phyloP scores from a whole-genome alignment of 2,329 filamentous ascomycete species.

The Aspergillus fijiensis region DNA sequence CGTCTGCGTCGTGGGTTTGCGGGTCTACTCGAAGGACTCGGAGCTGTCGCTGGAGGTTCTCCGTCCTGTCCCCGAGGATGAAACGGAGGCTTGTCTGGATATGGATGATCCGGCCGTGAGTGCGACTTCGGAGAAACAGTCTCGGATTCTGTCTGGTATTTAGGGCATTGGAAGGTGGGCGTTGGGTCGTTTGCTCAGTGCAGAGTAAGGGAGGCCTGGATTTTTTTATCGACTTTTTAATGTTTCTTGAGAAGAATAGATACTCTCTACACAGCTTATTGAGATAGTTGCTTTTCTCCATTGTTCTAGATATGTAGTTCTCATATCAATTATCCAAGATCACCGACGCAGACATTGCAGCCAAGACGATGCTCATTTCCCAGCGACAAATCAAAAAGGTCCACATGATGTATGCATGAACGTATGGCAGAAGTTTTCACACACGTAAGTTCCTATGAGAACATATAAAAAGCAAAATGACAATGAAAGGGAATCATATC shows the following conservation, averaged over 20 bases:
- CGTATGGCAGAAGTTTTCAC: too few species aligned
- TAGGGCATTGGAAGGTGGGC: neutral
- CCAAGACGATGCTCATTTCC: too few species aligned
- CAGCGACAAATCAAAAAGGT: too few species aligned
- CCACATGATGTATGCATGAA: too few species aligned
- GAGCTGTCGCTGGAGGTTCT: slow-evolving; percentile 54
- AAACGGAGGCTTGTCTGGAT: slow-evolving; percentile 43
- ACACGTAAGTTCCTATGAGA: neutral
- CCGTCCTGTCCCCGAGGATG: slow-evolving; percentile 42
- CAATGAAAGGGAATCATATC: too few species aligned
- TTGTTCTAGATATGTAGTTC: too few species aligned
- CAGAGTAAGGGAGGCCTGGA: neutral
- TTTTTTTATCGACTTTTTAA: neutral
- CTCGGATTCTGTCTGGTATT: neutral
- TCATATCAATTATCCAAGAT: too few species aligned
- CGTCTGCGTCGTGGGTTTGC: slow-evolving; percentile 58
- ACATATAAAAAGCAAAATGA: neutral
- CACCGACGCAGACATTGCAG: too few species aligned
- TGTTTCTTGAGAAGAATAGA: neutral
- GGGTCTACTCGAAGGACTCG: slow-evolving; percentile 56
- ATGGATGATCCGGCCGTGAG: slow-evolving; percentile 43
- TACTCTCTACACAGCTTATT: too few species aligned
- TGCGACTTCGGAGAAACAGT: slow-evolving; percentile 29
- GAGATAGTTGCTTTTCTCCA: too few species aligned
- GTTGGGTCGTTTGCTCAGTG: too few species aligned